These are phyloP conservation scores for Glonium stellatum DNA, from an alignment of 495 filamentous ascomycete genomes.

Conservation along the genomic window DNA sequence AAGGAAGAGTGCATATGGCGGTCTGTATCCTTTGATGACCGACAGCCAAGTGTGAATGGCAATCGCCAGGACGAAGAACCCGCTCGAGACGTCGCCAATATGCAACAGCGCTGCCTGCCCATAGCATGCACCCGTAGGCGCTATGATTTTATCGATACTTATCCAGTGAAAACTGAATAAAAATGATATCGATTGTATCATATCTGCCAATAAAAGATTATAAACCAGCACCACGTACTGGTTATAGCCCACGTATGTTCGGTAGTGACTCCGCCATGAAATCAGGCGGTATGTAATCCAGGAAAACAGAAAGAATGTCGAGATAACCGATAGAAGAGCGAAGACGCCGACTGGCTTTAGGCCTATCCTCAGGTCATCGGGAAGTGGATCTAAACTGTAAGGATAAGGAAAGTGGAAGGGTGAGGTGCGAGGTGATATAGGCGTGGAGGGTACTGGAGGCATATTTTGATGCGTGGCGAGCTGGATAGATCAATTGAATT, in stretches of 20 bases:
- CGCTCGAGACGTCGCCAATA: constrained; percentile 61
- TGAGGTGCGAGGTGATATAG: neutral
- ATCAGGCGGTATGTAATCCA: constrained; percentile 34
- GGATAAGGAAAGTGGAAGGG: constrained; percentile 23
- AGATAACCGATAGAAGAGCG: constrained; percentile 29
- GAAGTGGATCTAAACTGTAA: constrained; percentile 30
- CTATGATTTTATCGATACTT: constrained; percentile 48
- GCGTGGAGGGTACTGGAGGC: too few species aligned
- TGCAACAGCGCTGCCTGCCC: constrained; percentile 66
- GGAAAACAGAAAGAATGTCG: constrained; percentile 27
- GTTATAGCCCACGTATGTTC: constrained; percentile 46
- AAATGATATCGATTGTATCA: constrained; percentile 64
- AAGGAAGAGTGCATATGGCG: constrained; percentile 26
- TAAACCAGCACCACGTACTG: constrained; percentile 69
- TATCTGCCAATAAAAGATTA: constrained; percentile 66
- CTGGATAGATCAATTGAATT: too few species aligned
- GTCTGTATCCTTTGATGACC: constrained; percentile 29
- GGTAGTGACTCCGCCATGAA: constrained; percentile 33
- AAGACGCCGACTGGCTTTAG: constrained; percentile 31
- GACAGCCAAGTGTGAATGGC: constrained; percentile 53
- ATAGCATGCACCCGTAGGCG: constrained; percentile 51
- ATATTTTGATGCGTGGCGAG: too few species aligned
- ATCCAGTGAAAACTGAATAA: constrained; percentile 60
- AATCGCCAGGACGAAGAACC: constrained; percentile 53
- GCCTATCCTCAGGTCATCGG: constrained; percentile 18